These are phyloP conservation scores for Brassica napus DNA, from an alignment of 345 rosid species.

Conservation along the genomic window Da-Ae NC_063452.1:20736501-20737000, in stretches of 20 bases:
- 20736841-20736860: slow-evolving; percentile 92
- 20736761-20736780: slow-evolving; percentile 97
- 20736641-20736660: slow-evolving; percentile 96
- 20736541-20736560: slow-evolving; percentile 89
- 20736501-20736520: slow-evolving; percentile 87
- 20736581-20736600: slow-evolving; percentile 81
- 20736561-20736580: slow-evolving; percentile 89
- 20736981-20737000: slow-evolving; percentile 82
- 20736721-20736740: slow-evolving; percentile 97
- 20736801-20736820: slow-evolving; percentile 84
- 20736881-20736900: slow-evolving; percentile 88
- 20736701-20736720: slow-evolving; percentile 93
- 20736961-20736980: slow-evolving; percentile 82
- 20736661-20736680: slow-evolving; percentile 90
- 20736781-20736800: slow-evolving; percentile 95
- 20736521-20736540: slow-evolving; percentile 94
- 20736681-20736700: slow-evolving; percentile 95
- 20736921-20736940: slow-evolving; percentile 97
- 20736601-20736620: slow-evolving; percentile 98
- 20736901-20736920: slow-evolving; percentile 90
- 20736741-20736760: slow-evolving; percentile 96
- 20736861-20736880: slow-evolving; percentile 80
- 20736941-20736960: slow-evolving; percentile 83
- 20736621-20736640: slow-evolving; percentile 95
- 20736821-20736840: slow-evolving; percentile 72